phyloP scores from a whole-genome alignment of 192 early-diverging fungal genomes.

The Fimicolochytrium jonesii region DNA sequence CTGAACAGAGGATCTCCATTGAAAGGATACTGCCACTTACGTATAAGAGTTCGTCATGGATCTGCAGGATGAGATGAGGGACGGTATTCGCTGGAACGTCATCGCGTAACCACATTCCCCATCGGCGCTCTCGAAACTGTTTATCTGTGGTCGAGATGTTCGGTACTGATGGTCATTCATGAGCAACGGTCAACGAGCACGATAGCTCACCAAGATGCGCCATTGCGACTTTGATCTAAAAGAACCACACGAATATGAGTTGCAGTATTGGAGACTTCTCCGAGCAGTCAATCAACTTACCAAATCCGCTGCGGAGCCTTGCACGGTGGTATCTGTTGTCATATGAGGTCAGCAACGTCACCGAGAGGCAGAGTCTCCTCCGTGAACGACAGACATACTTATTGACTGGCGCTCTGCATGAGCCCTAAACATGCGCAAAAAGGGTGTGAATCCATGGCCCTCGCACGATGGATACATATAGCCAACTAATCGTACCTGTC shows the following conservation, averaged over 20 bases:
- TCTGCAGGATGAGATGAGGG: constrained; percentile 30
- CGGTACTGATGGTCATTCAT: neutral
- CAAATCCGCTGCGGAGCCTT: constrained; percentile 37
- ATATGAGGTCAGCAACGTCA: neutral
- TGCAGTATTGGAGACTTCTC: neutral
- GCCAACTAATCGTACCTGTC: constrained; percentile 26
- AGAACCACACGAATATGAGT: neutral
- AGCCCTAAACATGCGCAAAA: constrained; percentile 20
- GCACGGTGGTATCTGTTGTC: constrained; percentile 35
- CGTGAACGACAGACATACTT: constrained; percentile 14
- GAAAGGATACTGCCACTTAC: constrained; percentile 21
- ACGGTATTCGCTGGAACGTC: neutral
- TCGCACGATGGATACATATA: neutral
- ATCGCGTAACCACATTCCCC: constrained; percentile 15
- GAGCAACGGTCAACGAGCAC: neutral
- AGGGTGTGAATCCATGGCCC: neutral
- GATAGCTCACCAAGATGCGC: neutral
- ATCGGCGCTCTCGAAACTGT: constrained; percentile 4
- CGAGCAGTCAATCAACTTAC: constrained; percentile 10
- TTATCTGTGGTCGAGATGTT: neutral
- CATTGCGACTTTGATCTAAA: constrained; percentile 14
- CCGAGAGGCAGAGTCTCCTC: neutral
- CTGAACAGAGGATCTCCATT: neutral
- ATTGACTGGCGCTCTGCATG: constrained; percentile 36
- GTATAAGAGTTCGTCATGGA: constrained; percentile 35